A percentile compares a stretch with the other conserved stretches of the same genome.
Evolutionary conservation across 495 filamentous ascomycete genomes (phyloP).

Genomic region (Penicillium desertorum): DNA sequence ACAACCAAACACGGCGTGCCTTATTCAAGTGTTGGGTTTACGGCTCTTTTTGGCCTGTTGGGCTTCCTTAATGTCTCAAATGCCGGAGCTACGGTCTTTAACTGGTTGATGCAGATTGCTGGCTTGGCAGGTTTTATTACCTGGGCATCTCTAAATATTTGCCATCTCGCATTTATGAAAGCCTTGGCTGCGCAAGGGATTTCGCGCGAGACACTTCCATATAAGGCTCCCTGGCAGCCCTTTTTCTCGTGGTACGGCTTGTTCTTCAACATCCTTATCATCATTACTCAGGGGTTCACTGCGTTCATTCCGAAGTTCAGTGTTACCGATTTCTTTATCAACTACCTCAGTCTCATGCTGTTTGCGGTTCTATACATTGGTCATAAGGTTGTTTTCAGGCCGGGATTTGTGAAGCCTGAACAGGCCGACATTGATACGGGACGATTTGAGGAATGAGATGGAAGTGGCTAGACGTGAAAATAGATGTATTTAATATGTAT

Average conservation of each 20-base stretch:
- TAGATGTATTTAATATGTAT: too few relatives aligned
- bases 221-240: conserved; percentile 52
- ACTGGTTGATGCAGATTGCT: conserved; percentile 55
- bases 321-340: conserved; percentile 51
- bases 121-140: conserved; percentile 60
- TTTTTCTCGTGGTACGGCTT: conserved; percentile 55
- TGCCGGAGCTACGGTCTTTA: conserved; percentile 50
- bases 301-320: conserved; percentile 60
- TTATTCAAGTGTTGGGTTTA: conserved; percentile 42
- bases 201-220: conserved; percentile 49
- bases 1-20: conserved; percentile 47
- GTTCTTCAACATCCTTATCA: conserved; percentile 60
- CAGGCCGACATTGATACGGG: conserved; percentile 43
- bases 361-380: conserved; percentile 52
- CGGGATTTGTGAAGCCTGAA: conserved; percentile 29
- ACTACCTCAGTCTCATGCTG: conserved; percentile 55
- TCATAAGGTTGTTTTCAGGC: conserved; percentile 47
- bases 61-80: conserved; percentile 43
- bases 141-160: conserved; percentile 55
- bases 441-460: conserved; percentile 4
- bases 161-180: conserved; percentile 56
- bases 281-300: conserved; percentile 63
- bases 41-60: conserved; percentile 45
- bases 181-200: conserved; percentile 53
- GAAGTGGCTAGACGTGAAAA: neutral